Evolutionary conservation across 208 protist genomes (phyloP).

Genomic region (Angomonas ambiguus): DNA sequence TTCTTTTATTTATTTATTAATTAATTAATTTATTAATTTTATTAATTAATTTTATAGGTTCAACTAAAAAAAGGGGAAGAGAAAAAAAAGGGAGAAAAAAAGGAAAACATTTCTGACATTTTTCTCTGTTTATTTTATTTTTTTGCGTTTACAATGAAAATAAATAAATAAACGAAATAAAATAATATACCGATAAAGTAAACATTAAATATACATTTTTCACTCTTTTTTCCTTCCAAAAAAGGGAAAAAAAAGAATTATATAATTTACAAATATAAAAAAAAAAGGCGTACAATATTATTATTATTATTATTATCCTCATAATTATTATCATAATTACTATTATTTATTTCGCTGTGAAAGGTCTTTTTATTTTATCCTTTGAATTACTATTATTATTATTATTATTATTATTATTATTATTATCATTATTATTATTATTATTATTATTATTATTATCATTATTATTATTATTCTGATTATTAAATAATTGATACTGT

Average conservation of each 20-base stretch:
- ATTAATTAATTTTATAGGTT: neutral
- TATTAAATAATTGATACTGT: too few species aligned
- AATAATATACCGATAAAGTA: neutral
- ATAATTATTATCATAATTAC: neutral
- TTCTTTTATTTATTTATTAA: neutral
- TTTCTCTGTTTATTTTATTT: slow-evolving; percentile 8
- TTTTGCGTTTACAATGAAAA: neutral
- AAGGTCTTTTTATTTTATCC: too few species aligned
- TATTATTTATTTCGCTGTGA: too few species aligned
- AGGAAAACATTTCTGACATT: neutral
- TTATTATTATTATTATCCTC: neutral
- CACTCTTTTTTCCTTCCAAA: neutral
- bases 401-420: slow-evolving; percentile 3
- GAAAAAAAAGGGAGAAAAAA: slow-evolving; percentile 3
- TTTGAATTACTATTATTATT: too few species aligned
- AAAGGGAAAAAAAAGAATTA: too few species aligned
- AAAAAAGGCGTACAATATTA: neutral
- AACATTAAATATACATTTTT: neutral
- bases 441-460: slow-evolving; percentile 2
- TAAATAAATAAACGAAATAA: slow-evolving; percentile 6
- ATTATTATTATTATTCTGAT: neutral
- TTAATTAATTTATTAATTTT: slow-evolving; percentile 1
- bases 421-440: slow-evolving; percentile 1
- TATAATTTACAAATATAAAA: too few species aligned
- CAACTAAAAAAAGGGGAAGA: slow-evolving; percentile 1